phyloP scores from a whole-genome alignment of 2,329 filamentous ascomycete genomes.

The Arthrobotrys entomopaga region DNA sequence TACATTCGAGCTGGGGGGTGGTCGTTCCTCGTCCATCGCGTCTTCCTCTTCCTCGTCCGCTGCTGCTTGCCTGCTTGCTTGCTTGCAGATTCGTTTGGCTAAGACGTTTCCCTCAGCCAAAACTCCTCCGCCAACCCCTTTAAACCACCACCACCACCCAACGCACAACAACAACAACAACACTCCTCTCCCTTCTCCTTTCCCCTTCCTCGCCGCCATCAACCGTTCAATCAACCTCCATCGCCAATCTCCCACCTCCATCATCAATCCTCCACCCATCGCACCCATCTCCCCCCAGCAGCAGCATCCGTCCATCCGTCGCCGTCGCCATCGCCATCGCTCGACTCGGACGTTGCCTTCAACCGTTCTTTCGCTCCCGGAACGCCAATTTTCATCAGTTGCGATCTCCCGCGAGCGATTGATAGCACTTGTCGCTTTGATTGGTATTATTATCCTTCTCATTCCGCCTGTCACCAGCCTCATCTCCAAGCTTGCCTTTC shows the following conservation, averaged over 20 bases:
- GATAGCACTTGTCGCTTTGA: conserved; percentile 14
- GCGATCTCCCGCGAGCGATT: conserved; percentile 45
- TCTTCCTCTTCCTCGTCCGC: neutral
- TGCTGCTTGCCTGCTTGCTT: neutral
- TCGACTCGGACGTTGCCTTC: conserved; percentile 3
- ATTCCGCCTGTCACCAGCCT: conserved; percentile 43
- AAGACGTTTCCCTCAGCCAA: conserved; percentile 37
- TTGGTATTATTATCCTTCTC: conserved; percentile 16
- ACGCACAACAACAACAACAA: conserved; percentile 31
- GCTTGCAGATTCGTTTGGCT: neutral
- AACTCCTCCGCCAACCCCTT: conserved; percentile 47
- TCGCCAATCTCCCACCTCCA: conserved; percentile 30
- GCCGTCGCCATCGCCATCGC: conserved; percentile 18
- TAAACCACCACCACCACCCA: conserved; percentile 52
- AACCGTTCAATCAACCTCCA: conserved; percentile 10
- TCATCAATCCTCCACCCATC: conserved; percentile 21
- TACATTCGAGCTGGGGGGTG: conserved; percentile 1
- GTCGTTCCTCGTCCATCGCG: neutral
- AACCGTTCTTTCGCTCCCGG: conserved; percentile 18
- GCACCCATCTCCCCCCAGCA: no score
- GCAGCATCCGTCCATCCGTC: conserved; percentile 22
- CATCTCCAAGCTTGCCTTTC: conserved; percentile 40
- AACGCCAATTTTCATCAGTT: conserved; percentile 18
- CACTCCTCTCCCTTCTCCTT: conserved; percentile 29
- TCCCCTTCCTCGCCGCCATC: conserved; percentile 30